Percentiles rank a stretch among this genome's conserved stretches.
Conservation (phyloP, 2,329 filamentous ascomycete genomes). For the Thielaviopsis populi region DNA sequence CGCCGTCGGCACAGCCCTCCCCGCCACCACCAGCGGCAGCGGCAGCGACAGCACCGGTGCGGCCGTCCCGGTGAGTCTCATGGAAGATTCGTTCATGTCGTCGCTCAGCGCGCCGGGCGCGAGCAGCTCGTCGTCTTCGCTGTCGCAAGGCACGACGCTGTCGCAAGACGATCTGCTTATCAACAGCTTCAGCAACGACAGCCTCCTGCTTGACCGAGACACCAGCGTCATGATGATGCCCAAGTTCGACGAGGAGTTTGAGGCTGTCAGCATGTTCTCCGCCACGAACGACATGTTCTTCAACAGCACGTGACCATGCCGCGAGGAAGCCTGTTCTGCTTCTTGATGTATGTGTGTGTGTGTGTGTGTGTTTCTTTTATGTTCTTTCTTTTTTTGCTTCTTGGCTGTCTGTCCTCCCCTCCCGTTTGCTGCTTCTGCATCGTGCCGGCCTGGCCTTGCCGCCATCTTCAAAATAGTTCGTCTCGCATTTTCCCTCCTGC, state of each 20-base stretch:
- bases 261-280: conserved; percentile 36
- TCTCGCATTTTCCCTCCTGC: background rate
- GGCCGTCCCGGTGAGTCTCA: conserved; percentile 20
- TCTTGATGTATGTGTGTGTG: too few species aligned
- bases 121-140: background rate
- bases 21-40: conserved; percentile 42
- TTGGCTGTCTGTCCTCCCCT: too few species aligned
- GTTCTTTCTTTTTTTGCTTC: background rate
- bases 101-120: conserved; percentile 26
- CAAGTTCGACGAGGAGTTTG: conserved; percentile 41
- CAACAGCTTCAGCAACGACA: conserved; percentile 30
- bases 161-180: conserved; percentile 30
- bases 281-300: conserved; percentile 40
- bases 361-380: too few species aligned
- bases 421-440: background rate
- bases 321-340: background rate
- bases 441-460: background rate
- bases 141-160: background rate
- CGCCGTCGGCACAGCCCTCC: conserved; percentile 24
- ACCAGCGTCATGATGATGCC: conserved; percentile 34
- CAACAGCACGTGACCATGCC: conserved; percentile 23
- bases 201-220: conserved; percentile 32
- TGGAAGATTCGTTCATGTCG: conserved; percentile 6
- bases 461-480: background rate
- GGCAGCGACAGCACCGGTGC: conserved; percentile 42